phyloP scores from a whole-genome alignment of 306 rosid genomes.

The Cucurbita moschata region DNA sequence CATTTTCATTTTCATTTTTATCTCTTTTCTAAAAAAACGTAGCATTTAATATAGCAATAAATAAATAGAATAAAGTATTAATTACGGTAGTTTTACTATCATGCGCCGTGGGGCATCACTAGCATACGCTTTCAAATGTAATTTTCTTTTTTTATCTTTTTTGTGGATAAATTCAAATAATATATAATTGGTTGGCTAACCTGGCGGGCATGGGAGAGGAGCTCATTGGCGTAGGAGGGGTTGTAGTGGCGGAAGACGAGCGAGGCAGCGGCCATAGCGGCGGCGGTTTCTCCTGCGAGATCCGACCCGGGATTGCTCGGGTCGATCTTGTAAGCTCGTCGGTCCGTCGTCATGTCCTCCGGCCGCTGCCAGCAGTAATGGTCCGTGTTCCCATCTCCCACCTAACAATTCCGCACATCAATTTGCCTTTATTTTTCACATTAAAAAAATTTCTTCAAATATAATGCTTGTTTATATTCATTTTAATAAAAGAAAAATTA shows the following conservation, averaged over 20 bases:
- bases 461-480: not conserved
- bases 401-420: slow-evolving; percentile 31
- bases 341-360: slow-evolving; percentile 98
- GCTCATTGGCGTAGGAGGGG: slow-evolving; percentile 59
- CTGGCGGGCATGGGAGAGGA: slow-evolving; percentile 75
- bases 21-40: not conserved
- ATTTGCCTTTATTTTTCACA: not conserved
- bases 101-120: not conserved
- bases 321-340: slow-evolving; percentile 73
- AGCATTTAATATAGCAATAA: not conserved
- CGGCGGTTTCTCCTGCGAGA: slow-evolving; percentile 97
- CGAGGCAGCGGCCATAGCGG: slow-evolving; percentile 98
- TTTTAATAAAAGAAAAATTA: not conserved
- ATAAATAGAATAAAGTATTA: not conserved
- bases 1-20: not conserved
- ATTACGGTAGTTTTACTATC: slow-evolving; percentile 14
- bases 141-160: not conserved
- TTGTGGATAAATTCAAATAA: not conserved
- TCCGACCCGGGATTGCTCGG: slow-evolving; percentile 94
- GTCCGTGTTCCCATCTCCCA: slow-evolving; percentile 92
- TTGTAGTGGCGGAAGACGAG: slow-evolving; percentile 73
- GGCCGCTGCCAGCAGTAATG: slow-evolving; percentile 99
- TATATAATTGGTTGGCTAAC: slow-evolving; percentile 13
- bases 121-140: not conserved
- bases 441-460: not conserved